Evolutionary conservation across 495 filamentous ascomycete species (phyloP).

Genomic region (Aspergillus conjunctus): DNA sequence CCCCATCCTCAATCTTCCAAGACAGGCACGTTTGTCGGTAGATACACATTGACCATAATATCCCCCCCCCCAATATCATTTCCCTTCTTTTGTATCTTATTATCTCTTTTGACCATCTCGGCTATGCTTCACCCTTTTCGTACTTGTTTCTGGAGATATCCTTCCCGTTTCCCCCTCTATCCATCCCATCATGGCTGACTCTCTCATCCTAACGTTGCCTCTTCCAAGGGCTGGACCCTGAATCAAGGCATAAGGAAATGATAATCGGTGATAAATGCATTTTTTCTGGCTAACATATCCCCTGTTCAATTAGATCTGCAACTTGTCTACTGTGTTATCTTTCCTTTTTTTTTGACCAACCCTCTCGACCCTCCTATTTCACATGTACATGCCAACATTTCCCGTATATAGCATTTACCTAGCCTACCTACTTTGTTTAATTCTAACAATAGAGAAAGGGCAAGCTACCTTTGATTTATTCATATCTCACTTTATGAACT

Average conservation of each 20-base stretch:
- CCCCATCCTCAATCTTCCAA: constrained; percentile 1
- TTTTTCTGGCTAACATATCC: not conserved
- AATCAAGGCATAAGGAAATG: not conserved
- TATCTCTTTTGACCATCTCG: constrained; percentile 4
- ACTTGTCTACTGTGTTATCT: not conserved
- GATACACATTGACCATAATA: constrained; percentile 6
- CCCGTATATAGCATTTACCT: not conserved
- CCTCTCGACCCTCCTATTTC: not conserved
- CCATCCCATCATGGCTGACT: not conserved
- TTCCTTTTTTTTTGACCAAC: not conserved
- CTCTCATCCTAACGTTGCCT: constrained; percentile 1
- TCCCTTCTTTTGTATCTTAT: constrained; percentile 23
- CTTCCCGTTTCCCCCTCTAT: not conserved
- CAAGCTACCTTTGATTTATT: no score
- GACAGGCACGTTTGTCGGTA: not conserved
- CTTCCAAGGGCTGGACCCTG: constrained; percentile 19
- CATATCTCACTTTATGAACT: no score
- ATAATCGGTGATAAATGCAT: not conserved
- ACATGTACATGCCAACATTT: not conserved
- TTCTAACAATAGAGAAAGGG: not conserved
- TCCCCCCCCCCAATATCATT: constrained; percentile 18
- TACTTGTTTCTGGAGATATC: constrained; percentile 17
- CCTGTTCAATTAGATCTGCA: constrained; percentile 1
- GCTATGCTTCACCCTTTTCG: not conserved
- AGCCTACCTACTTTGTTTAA: not conserved